Evolutionary conservation across 2,329 filamentous ascomycete species (phyloP).

Genomic region (Diaporthe longicolla): DNA sequence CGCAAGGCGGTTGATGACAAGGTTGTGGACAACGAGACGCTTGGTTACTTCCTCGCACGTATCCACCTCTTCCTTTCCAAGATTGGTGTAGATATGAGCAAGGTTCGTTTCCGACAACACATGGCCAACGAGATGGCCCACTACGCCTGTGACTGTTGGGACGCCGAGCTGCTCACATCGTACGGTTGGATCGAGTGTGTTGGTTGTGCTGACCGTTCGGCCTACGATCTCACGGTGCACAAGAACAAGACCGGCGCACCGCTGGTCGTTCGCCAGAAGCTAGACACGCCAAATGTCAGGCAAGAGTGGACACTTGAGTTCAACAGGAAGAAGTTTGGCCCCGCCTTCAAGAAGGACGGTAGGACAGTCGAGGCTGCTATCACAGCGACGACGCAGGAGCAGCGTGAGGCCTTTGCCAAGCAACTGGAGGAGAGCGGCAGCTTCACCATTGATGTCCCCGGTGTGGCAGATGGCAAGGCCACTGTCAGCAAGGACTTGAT

Average conservation of each 20-base stretch:
- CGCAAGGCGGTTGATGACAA: slow-evolving; percentile 87
- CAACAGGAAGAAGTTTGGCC: slow-evolving; percentile 96
- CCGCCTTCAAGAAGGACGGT: slow-evolving; percentile 94
- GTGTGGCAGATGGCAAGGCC: slow-evolving; percentile 77
- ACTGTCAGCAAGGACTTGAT: slow-evolving; percentile 85
- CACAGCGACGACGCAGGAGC: slow-evolving; percentile 77
- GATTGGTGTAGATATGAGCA: slow-evolving; percentile 88
- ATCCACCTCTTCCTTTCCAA: slow-evolving; percentile 92
- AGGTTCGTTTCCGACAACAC: slow-evolving; percentile 97
- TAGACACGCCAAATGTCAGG: slow-evolving; percentile 82
- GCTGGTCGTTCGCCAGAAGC: slow-evolving; percentile 85
- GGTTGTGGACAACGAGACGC: slow-evolving; percentile 95
- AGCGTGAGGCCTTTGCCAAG: slow-evolving; percentile 84
- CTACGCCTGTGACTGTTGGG: slow-evolving; percentile 98
- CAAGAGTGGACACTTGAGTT: slow-evolving; percentile 92
- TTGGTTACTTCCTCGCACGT: slow-evolving; percentile 96
- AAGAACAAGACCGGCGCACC: slow-evolving; percentile 92
- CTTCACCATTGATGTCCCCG: slow-evolving; percentile 81
- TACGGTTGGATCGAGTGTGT: slow-evolving; percentile 99
- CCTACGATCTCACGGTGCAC: slow-evolving; percentile 94
- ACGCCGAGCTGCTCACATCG: slow-evolving; percentile 91
- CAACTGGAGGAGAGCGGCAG: slow-evolving; percentile 81
- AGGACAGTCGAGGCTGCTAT: slow-evolving; percentile 88
- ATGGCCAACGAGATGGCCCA: slow-evolving; percentile 87
- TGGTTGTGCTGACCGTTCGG: slow-evolving; percentile 94